A percentile compares a stretch with the other conserved stretches of the same genome.
Evolutionary conservation across 176 grass and related monocot genomes (phyloP).

Genomic region (Oropetium thomaeum): DNA sequence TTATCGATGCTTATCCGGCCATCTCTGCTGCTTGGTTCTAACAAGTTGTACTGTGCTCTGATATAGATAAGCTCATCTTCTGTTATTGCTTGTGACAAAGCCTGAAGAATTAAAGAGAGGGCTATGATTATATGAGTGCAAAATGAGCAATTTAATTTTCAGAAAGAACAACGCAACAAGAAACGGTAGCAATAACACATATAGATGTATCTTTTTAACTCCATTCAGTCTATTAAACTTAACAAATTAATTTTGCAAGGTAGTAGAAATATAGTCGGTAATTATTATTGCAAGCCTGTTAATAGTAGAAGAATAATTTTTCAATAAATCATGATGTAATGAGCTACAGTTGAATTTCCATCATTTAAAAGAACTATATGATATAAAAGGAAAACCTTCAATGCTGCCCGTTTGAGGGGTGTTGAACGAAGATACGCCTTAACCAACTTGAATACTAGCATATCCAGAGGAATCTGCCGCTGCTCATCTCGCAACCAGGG

Average conservation of each 20-base stretch:
- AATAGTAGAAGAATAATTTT: slow-evolving; percentile 3
- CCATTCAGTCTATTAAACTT: not conserved
- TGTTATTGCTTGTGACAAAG: slow-evolving; percentile 87
- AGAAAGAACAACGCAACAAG: not conserved
- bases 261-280: slow-evolving; percentile 2
- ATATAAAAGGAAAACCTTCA: slow-evolving; percentile 64
- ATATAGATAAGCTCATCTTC: slow-evolving; percentile 90
- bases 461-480: slow-evolving; percentile 71
- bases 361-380: slow-evolving; percentile 11
- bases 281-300: not conserved
- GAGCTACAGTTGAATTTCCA: not conserved
- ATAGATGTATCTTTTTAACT: not conserved
- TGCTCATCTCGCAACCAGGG: slow-evolving; percentile 82
- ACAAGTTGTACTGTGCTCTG: slow-evolving; percentile 78
- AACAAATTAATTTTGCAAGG: slow-evolving; percentile 18
- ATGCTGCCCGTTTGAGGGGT: slow-evolving; percentile 87
- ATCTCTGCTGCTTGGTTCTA: slow-evolving; percentile 77
- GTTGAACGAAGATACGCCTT: slow-evolving; percentile 78
- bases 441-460: slow-evolving; percentile 76
- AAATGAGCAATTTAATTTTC: slow-evolving; percentile 4
- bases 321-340: slow-evolving; percentile 13
- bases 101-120: slow-evolving; percentile 42
- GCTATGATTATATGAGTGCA: not conserved
- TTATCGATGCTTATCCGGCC: slow-evolving; percentile 78
- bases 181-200: slow-evolving; percentile 7